Percentiles rank a stretch among this genome's conserved stretches.
phyloP scores from a whole-genome alignment of 371 early-diverging fungal species.

The Lichtheimia hyalospora region DNA sequence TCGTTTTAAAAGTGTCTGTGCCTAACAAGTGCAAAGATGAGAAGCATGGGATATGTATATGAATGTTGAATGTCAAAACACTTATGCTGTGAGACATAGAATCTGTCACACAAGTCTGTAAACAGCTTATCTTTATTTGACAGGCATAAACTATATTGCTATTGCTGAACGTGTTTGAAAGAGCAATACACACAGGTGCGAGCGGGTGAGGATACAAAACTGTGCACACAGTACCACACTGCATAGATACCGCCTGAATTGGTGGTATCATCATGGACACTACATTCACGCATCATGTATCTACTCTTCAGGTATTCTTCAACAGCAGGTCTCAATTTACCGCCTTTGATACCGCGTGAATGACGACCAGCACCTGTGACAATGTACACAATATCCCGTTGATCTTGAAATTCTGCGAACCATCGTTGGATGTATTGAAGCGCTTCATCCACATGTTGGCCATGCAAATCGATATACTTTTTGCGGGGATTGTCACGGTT shows the following conservation, averaged over 20 bases:
- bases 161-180: too few species aligned
- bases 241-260: constrained; percentile 3
- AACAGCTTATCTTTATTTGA: too few species aligned
- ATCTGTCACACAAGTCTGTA: too few species aligned
- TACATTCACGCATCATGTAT: neutral
- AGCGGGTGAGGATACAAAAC: neutral
- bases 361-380: constrained; percentile 16
- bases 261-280: neutral
- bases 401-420: constrained; percentile 25
- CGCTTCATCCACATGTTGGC: constrained; percentile 58
- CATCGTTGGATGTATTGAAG: constrained; percentile 45
- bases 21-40: too few species aligned
- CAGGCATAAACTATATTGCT: too few species aligned
- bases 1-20: too few species aligned
- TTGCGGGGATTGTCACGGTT: constrained; percentile 24
- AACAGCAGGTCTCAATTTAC: neutral
- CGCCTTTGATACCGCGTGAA: neutral
- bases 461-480: constrained; percentile 59
- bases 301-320: neutral
- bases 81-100: too few species aligned
- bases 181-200: too few species aligned
- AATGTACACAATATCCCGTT: constrained; percentile 10
- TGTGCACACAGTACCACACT: neutral
- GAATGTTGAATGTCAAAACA: too few species aligned
- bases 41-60: too few species aligned